Evolutionary conservation across 2,329 filamentous ascomycete genomes (phyloP).

Genomic region (Didymella segeticola): DNA sequence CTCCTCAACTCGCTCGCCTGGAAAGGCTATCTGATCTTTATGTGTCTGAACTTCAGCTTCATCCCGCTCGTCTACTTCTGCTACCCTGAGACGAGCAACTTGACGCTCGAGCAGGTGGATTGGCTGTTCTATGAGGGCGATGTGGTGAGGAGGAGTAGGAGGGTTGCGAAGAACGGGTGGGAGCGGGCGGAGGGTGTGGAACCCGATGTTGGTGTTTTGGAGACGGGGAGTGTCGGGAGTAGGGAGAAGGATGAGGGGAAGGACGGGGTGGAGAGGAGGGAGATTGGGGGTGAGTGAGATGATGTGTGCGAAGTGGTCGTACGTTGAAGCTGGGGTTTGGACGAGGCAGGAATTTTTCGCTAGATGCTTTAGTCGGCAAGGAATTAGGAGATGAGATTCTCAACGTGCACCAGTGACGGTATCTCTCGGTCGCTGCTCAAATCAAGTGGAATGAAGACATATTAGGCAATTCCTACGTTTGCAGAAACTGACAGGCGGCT

Average conservation of each 20-base stretch:
- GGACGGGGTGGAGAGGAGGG: conserved; percentile 17
- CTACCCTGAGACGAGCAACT: conserved; percentile 46
- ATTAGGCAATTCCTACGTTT: too few species aligned
- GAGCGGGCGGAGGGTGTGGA: conserved; percentile 19
- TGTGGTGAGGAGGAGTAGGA: conserved; percentile 29
- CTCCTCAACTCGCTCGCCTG: conserved; percentile 57
- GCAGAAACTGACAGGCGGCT: too few species aligned
- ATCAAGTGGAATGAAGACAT: too few species aligned
- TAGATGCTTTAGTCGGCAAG: too few species aligned
- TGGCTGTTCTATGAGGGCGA: conserved; percentile 43
- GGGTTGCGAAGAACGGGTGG: conserved; percentile 38
- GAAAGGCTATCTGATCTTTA: conserved; percentile 62
- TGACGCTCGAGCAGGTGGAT: conserved; percentile 47
- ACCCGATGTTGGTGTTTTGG: conserved; percentile 1
- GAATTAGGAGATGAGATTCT: too few species aligned
- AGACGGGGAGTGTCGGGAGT: neutral
- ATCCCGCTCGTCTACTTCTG: conserved; percentile 57
- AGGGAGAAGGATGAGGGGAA: conserved; percentile 6
- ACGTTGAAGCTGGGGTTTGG: too few species aligned
- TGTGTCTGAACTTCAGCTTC: conserved; percentile 56
- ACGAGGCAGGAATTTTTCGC: too few species aligned
- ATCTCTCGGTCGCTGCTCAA: too few species aligned
- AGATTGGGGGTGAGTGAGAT: conserved; percentile 4
- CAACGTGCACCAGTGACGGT: too few species aligned
- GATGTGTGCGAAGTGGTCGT: too few species aligned